A percentile compares a stretch with the other conserved stretches of the same genome.
phyloP scores from a whole-genome alignment of 768 basidiomycete genomes.

The Tulasnella sp. region DNA sequence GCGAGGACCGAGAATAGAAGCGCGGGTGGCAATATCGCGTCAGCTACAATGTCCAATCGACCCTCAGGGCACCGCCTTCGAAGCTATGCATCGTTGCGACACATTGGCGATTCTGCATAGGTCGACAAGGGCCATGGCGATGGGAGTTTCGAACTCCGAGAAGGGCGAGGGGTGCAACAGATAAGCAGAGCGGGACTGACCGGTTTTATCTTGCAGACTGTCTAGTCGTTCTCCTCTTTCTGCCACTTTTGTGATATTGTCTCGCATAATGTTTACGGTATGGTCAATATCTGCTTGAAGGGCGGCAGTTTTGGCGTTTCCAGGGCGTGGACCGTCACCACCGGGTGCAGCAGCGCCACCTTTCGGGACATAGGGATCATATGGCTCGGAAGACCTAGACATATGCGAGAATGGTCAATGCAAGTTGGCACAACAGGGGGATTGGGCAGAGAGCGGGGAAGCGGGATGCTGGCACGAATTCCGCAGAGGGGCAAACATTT shows the following conservation, averaged over 20 bases:
- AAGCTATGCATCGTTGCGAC: neutral
- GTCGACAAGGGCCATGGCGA: neutral
- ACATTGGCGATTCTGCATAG: neutral
- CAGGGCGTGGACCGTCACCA: conserved; percentile 35
- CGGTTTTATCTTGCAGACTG: conserved; percentile 94
- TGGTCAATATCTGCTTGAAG: conserved; percentile 92
- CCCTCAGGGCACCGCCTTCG: neutral
- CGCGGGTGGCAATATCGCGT: too few species aligned
- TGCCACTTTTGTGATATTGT: conserved; percentile 92
- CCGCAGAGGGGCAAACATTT: too few species aligned
- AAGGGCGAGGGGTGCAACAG: too few species aligned
- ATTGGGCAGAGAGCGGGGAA: too few species aligned
- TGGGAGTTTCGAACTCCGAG: too few species aligned
- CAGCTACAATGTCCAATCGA: neutral
- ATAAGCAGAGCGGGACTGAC: conserved; percentile 46
- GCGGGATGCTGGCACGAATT: too few species aligned
- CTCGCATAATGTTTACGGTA: conserved; percentile 95
- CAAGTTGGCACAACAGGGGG: too few species aligned
- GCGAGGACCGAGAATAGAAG: too few species aligned
- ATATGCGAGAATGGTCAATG: too few species aligned
- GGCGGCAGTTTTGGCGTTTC: conserved; percentile 67
- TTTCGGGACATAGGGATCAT: conserved; percentile 95
- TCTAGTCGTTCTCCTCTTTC: conserved; percentile 92
- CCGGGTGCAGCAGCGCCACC: conserved; percentile 51
- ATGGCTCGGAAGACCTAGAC: conserved; percentile 57